Conservation (phyloP, 1,284 basidiomycete species). For the Marasmius fiardii region DNA sequence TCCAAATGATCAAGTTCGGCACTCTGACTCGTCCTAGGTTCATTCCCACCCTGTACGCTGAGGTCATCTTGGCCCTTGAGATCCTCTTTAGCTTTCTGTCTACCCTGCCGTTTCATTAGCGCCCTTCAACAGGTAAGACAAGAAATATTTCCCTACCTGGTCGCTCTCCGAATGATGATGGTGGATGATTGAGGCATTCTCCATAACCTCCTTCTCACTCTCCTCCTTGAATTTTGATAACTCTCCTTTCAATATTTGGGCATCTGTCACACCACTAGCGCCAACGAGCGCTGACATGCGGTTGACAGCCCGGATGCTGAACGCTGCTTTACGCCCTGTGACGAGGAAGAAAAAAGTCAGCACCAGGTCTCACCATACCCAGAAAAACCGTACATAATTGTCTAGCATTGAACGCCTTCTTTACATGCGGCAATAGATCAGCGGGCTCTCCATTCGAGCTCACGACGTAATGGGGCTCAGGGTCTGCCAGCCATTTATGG, state of each 20-base stretch:
- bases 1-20: slow-evolving; percentile 1
- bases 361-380: slow-evolving; percentile 3
- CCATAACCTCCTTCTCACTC: slow-evolving; percentile 51
- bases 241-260: slow-evolving; percentile 56
- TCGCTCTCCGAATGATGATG: slow-evolving; percentile 3
- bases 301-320: slow-evolving; percentile 82
- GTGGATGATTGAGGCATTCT: slow-evolving; percentile 11
- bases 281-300: slow-evolving; percentile 62
- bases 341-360: slow-evolving; percentile 6
- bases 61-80: slow-evolving; percentile 1
- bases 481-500: slow-evolving; percentile 80
- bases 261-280: slow-evolving; percentile 36
- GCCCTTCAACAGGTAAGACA: too few relatives aligned
- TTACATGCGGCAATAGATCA: slow-evolving; percentile 85
- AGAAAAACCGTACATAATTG: slow-evolving; percentile 64
- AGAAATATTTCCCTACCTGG: not conserved
- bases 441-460: slow-evolving; percentile 61
- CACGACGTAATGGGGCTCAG: slow-evolving; percentile 66
- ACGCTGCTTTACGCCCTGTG: slow-evolving; percentile 82
- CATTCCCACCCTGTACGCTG: not conserved
- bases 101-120: not conserved
- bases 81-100: not conserved
- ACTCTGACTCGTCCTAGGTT: not conserved
- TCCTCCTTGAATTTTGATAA: slow-evolving; percentile 77
- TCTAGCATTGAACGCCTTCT: slow-evolving; percentile 85